Conservation (phyloP, 805 yeast species). For the Sugiyamaella smithiae region DNA sequence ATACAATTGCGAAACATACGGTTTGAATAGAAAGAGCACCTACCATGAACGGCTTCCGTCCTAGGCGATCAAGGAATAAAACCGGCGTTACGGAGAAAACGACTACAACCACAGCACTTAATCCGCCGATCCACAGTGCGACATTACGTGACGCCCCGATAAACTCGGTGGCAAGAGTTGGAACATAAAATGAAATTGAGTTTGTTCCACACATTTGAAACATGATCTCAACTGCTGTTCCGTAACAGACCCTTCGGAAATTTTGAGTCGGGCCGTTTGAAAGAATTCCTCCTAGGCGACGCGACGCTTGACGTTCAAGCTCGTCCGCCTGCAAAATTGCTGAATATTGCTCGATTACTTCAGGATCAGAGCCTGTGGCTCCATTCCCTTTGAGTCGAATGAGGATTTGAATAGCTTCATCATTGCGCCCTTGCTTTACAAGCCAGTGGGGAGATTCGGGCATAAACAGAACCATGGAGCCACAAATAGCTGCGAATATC, state of each 20-base stretch:
- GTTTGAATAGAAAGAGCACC: not conserved
- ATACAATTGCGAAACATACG: not conserved
- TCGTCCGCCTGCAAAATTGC: not conserved
- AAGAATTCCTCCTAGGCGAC: not conserved
- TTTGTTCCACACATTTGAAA: conserved; percentile 1
- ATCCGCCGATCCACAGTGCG: not conserved
- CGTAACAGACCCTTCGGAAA: not conserved
- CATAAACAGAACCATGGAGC: conserved; percentile 50
- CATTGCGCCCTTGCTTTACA: conserved; percentile 61
- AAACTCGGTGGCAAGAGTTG: not conserved
- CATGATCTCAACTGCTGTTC: not conserved
- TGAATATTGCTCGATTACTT: not conserved
- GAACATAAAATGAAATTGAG: not conserved
- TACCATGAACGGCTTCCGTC: conserved; percentile 7
- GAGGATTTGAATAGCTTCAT: conserved; percentile 48
- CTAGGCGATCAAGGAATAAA: conserved; percentile 8
- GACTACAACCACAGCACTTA: conserved; percentile 1
- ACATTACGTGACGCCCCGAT: not conserved
- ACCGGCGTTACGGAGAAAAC: conserved; percentile 7
- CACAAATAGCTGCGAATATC: conserved; percentile 41
- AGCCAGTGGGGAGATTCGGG: conserved; percentile 90
- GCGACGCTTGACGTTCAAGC: not conserved
- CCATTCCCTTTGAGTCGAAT: conserved; percentile 14
- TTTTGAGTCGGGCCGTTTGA: not conserved
- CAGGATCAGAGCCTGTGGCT: not conserved